Conservation (phyloP, 768 basidiomycete genomes). For the Termitomyces sp. region DNA sequence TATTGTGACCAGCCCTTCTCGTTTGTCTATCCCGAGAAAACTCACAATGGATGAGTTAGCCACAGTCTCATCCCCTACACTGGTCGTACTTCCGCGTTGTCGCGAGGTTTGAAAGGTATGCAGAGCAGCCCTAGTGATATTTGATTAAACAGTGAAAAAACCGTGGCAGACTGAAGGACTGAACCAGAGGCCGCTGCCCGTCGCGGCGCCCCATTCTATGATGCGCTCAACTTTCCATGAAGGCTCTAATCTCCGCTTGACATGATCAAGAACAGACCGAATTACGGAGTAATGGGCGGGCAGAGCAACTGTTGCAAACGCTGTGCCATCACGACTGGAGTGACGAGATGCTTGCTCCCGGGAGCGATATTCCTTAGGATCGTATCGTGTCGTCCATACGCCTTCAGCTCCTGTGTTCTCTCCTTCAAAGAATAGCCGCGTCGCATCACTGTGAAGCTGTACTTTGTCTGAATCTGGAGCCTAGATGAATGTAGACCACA, state of each 20-base stretch:
- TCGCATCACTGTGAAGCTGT: slow-evolving; percentile 62
- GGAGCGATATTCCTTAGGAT: slow-evolving; percentile 51
- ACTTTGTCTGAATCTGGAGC: slow-evolving; percentile 56
- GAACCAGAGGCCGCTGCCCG: slow-evolving; percentile 82
- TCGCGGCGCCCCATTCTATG: slow-evolving; percentile 82
- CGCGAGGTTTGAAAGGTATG: slow-evolving; percentile 52
- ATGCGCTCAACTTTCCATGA: slow-evolving; percentile 57
- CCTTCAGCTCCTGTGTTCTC: slow-evolving; percentile 21
- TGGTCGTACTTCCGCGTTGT: slow-evolving; percentile 12
- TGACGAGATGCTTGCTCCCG: slow-evolving; percentile 52
- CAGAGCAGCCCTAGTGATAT: slow-evolving; percentile 53
- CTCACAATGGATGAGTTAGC: slow-evolving; percentile 46
- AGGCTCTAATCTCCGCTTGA: slow-evolving; percentile 56
- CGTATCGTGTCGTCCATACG: slow-evolving; percentile 52
- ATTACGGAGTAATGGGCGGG: slow-evolving; percentile 85
- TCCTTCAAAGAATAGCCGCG: slow-evolving; percentile 54
- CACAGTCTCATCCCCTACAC: slow-evolving; percentile 29
- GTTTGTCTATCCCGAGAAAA: slow-evolving; percentile 76
- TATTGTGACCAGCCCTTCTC: slow-evolving; percentile 62
- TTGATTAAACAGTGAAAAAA: neutral
- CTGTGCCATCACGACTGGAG: slow-evolving; percentile 67
- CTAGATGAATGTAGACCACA: slow-evolving; percentile 6
- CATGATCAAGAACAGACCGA: slow-evolving; percentile 62
- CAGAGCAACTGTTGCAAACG: slow-evolving; percentile 81
- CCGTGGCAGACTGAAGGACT: slow-evolving; percentile 6